Evolutionary conservation across 2,329 filamentous ascomycete species (phyloP).

Genomic region (Penicillium sp.): DNA sequence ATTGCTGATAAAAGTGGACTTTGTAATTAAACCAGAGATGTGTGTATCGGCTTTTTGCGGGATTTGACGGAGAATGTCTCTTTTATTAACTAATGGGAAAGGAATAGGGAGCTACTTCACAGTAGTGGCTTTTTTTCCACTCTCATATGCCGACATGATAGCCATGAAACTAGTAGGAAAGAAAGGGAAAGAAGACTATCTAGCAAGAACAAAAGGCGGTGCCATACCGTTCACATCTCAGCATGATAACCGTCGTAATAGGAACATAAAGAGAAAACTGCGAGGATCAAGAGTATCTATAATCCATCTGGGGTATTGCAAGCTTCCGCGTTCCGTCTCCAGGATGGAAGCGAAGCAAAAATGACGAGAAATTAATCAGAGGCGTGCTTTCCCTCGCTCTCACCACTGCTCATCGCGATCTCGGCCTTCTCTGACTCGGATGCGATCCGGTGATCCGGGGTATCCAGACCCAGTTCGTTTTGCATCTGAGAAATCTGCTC

Average conservation of each 20-base stretch:
- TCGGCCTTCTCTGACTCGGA: conserved; percentile 16
- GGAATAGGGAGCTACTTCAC: not conserved
- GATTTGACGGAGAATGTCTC: not conserved
- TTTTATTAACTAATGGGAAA: not conserved
- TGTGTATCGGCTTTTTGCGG: not conserved
- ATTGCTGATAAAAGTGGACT: not conserved
- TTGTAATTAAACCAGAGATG: not conserved
- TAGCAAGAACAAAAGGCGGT: not conserved
- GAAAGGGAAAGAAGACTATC: not conserved
- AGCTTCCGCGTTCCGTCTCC: conserved; percentile 6
- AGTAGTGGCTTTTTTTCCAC: not conserved
- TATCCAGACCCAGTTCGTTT: conserved; percentile 22
- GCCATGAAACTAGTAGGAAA: not conserved
- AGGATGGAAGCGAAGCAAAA: conserved; percentile 7
- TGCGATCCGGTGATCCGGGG: not conserved
- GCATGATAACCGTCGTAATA: not conserved
- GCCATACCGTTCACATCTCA: not conserved
- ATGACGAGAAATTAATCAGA: not conserved
- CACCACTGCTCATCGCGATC: conserved; percentile 18
- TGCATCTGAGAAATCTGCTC: conserved; percentile 26
- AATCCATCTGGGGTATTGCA: not conserved
- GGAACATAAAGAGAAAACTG: not conserved
- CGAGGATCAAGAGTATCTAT: conserved; percentile 2
- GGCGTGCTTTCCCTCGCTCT: conserved; percentile 10
- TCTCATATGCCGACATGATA: conserved; percentile 1